Base-by-base conservation (phyloP, 1,284 basidiomycete species). In the Trametes polyzona region DNA sequence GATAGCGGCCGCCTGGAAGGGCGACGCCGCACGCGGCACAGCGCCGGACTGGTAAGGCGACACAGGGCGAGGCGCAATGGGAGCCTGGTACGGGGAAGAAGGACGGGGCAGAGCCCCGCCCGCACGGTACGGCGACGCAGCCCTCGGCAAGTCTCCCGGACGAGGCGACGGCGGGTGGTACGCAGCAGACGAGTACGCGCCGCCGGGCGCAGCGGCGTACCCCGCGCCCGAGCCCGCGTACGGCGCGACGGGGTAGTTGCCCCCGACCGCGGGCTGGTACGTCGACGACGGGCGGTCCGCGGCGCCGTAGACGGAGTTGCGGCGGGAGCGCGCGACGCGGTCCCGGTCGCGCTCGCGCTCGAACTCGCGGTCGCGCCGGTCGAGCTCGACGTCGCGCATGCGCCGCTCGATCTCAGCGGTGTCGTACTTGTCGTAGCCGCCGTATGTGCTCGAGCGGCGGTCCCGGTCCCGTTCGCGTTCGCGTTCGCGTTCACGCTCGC, bases 401-500 rank as follows among this genome's bases (percentile, higher is more conserved):
- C 69, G 67, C 19, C 70, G 67, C 48, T 74, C 73, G 46, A 75
- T 64, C 32, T 73, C 72, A 5, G 58, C 55, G 23, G 64, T 61
- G 44, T 63, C 68, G 56, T 68, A 72, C 14, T 62, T 67, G 29
- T 66, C 68, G 40, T 48, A 55, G 27, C 51, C 24, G 17, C 61
- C 44, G 52, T 39, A 55, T 50, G 46, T 47, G 57, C 63, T 39
- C 58, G 67, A 46, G 61, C 69, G 37, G 52, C 64, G 49, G 55
- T 58, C 55, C 55, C 62, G 51, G 33, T 62, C 61, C 43, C 63
- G 63, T 3, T 67, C 68, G 39, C 66, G 65, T 17, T 65, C 67
- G 23, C 59, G 65, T 52, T 87, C 85, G 48, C 75, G 73, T 32
- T 82, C 78, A 67, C 67, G 65, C 43, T 78, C 75, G 47, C 67